Evolutionary conservation across 2,329 filamentous ascomycete genomes (phyloP).

Genomic region (Harringtonia lauricola): DNA sequence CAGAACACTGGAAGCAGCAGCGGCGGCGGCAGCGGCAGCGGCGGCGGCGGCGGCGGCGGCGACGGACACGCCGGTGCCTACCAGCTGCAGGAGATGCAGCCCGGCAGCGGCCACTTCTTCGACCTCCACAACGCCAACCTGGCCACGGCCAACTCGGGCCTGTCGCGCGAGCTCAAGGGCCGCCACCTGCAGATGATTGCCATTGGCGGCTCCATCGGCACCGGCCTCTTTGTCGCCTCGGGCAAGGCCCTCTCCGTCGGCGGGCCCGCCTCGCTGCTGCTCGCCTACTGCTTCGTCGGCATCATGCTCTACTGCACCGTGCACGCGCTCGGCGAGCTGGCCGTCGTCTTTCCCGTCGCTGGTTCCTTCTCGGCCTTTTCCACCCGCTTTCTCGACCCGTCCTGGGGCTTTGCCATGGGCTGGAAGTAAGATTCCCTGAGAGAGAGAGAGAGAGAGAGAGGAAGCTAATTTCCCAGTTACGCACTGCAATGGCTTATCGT

Average conservation of each 20-base stretch:
- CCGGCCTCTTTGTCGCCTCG: constrained; percentile 79
- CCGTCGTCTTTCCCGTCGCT: constrained; percentile 80
- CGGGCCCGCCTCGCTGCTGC: constrained; percentile 66
- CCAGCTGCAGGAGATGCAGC: constrained; percentile 17
- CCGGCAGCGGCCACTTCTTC: constrained; percentile 36
- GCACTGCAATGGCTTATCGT: constrained; percentile 80
- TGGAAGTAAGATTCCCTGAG: constrained; percentile 53
- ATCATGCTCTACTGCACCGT: constrained; percentile 87
- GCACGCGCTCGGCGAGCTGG: constrained; percentile 83
- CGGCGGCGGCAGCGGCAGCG: not conserved
- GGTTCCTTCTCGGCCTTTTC: constrained; percentile 90
- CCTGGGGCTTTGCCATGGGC: constrained; percentile 91
- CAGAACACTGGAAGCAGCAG: constrained; percentile 1
- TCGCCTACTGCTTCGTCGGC: constrained; percentile 72
- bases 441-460: not conserved
- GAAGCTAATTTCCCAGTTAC: constrained; percentile 46
- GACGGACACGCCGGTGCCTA: constrained; percentile 5
- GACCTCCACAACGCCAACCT: constrained; percentile 49
- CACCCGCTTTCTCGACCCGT: constrained; percentile 83
- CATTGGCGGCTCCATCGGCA: constrained; percentile 86
- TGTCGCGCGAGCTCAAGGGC: constrained; percentile 69
- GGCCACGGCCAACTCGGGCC: constrained; percentile 64
- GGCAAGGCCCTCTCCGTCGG: constrained; percentile 59
- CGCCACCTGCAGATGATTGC: constrained; percentile 96
- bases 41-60: not conserved